phyloP scores from a whole-genome alignment of 345 rosid species.

The Pelargonium nanum region DNA sequence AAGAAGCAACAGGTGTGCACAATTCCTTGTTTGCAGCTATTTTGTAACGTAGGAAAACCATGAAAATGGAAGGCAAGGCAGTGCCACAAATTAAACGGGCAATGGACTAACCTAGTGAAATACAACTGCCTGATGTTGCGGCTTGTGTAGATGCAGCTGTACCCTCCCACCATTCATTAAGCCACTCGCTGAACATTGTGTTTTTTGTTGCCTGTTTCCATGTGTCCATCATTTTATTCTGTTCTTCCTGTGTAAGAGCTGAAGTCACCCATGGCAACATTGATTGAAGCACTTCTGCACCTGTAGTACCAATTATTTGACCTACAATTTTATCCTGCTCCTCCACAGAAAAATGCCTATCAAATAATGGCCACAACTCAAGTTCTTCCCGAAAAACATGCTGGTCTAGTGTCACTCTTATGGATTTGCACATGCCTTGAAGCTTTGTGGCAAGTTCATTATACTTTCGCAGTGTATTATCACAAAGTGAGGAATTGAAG shows the following conservation, averaged over 20 bases:
- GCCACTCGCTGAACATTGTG: constrained; percentile 93
- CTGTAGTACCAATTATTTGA: constrained; percentile 80
- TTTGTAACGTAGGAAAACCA: constrained; percentile 1
- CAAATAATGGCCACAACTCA: constrained; percentile 88
- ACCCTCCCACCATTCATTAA: constrained; percentile 57
- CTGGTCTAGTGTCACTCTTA: constrained; percentile 71
- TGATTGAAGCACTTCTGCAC: constrained; percentile 87
- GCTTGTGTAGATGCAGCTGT: constrained; percentile 17
- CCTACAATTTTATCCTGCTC: constrained; percentile 90
- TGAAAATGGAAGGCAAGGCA: neutral
- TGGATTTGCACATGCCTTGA: constrained; percentile 93
- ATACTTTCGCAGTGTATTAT: constrained; percentile 14
- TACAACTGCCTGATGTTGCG: constrained; percentile 32
- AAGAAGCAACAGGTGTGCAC: neutral
- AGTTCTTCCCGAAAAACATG: constrained; percentile 80
- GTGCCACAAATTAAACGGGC: neutral
- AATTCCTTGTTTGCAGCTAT: neutral
- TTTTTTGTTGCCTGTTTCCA: constrained; percentile 95
- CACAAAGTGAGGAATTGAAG: constrained; percentile 16
- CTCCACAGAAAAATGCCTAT: constrained; percentile 56
- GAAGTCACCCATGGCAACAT: constrained; percentile 96
- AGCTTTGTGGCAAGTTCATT: constrained; percentile 69
- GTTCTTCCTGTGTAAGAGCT: constrained; percentile 81
- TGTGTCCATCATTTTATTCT: constrained; percentile 85
- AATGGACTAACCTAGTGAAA: constrained; percentile 30